These are phyloP conservation scores for Penicillium sp. DNA, from an alignment of 2,329 filamentous ascomycete species.

Conservation along the genomic window DNA sequence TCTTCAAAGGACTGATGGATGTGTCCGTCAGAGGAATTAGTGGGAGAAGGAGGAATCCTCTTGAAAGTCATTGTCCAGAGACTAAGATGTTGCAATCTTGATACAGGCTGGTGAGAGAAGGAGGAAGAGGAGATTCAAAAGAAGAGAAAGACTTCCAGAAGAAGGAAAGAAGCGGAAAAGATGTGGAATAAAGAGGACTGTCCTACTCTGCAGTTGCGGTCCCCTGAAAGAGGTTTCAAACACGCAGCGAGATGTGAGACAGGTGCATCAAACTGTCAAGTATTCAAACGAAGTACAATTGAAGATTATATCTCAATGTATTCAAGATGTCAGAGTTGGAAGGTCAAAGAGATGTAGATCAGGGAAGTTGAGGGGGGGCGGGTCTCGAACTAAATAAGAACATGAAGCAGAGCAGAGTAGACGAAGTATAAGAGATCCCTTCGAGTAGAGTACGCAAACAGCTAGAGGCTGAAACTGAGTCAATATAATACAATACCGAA, in stretches of 20 bases:
- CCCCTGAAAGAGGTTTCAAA: constrained; percentile 21
- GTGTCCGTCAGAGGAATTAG: constrained; percentile 29
- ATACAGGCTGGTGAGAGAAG: constrained; percentile 5
- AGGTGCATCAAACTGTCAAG: constrained; percentile 3
- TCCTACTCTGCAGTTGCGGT: constrained; percentile 11
- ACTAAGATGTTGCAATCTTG: constrained; percentile 1
- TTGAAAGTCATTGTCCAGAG: constrained; percentile 14
- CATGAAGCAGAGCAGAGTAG: not conserved
- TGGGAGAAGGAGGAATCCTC: constrained; percentile 31
- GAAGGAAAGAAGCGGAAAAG: constrained; percentile 25
- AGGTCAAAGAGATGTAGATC: constrained; percentile 5
- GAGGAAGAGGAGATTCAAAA: constrained; percentile 3
- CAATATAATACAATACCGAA: constrained; percentile 19
- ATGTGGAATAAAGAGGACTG: constrained; percentile 14
- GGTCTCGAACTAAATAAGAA: constrained; percentile 12
- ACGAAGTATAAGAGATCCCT: constrained; percentile 4
- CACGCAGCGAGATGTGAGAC: constrained; percentile 20
- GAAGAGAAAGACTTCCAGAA: constrained; percentile 19
- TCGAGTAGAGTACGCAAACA: constrained; percentile 19
- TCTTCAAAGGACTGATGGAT: constrained; percentile 17
- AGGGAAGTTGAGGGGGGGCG: constrained; percentile 3
- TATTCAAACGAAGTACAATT: not conserved
- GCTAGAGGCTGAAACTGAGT: constrained; percentile 29
- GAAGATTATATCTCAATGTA: too few species aligned
- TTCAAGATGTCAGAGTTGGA: constrained; percentile 7